Conservation (phyloP, 805 yeast genomes). For the Torulaspora delbrueckii region DNA sequence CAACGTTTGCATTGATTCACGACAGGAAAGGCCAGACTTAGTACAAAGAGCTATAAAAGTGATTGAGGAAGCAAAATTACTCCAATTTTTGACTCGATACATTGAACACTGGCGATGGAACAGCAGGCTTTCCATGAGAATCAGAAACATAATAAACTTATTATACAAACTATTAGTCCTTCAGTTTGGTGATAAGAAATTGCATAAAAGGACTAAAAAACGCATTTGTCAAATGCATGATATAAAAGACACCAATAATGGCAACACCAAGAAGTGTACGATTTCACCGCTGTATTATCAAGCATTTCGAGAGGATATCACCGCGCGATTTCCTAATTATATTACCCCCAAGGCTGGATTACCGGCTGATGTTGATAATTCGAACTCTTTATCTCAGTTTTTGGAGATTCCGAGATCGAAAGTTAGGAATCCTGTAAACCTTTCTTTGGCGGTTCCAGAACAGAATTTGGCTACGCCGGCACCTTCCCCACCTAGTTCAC, state of each 20-base stretch:
- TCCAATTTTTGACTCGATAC: conserved; percentile 43
- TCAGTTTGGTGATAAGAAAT: conserved; percentile 55
- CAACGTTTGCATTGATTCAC: conserved; percentile 22
- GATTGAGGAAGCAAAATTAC: conserved; percentile 33
- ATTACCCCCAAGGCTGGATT: conserved; percentile 46
- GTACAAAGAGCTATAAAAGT: conserved; percentile 9
- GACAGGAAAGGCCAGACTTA: conserved; percentile 6
- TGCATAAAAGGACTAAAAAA: conserved; percentile 42
- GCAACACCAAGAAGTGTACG: conserved; percentile 33
- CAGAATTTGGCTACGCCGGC: conserved; percentile 72
- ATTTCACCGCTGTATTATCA: conserved; percentile 85
- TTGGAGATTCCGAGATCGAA: conserved; percentile 54
- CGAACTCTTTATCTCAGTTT: conserved; percentile 54
- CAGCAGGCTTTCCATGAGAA: conserved; percentile 40
- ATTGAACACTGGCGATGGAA: conserved; percentile 68
- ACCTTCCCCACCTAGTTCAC: conserved; percentile 71
- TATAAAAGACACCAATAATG: conserved; percentile 22
- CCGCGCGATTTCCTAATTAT: conserved; percentile 70
- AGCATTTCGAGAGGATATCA: conserved; percentile 68
- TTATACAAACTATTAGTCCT: conserved; percentile 51
- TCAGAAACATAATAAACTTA: conserved; percentile 52
- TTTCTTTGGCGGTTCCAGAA: conserved; percentile 29
- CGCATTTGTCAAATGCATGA: conserved; percentile 43
- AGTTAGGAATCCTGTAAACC: conserved; percentile 30
- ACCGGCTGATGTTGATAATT: conserved; percentile 44